Evolutionary conservation across 345 rosid genomes (phyloP).

Genomic region (Citrus trifoliata): DNA sequence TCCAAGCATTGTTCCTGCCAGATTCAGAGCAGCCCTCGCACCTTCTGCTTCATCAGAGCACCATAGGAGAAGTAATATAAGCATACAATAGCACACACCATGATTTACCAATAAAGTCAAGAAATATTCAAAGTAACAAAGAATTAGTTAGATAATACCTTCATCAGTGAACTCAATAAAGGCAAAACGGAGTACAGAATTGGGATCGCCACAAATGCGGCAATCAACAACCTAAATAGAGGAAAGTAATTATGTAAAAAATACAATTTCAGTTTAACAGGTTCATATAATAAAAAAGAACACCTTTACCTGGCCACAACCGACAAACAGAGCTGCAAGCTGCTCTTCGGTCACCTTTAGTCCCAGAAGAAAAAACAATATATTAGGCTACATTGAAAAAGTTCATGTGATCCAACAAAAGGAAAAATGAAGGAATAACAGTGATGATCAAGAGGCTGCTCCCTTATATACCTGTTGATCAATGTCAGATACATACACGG

Average conservation of each 20-base stretch:
- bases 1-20: slow-evolving; percentile 87
- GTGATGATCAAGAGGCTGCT: slow-evolving; percentile 5
- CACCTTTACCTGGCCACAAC: slow-evolving; percentile 72
- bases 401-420: not conserved
- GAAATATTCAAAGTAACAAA: not conserved
- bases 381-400: not conserved
- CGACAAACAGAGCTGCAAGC: slow-evolving; percentile 82
- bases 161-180: slow-evolving; percentile 91
- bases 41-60: slow-evolving; percentile 52
- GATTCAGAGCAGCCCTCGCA: slow-evolving; percentile 65
- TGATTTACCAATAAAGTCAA: not conserved
- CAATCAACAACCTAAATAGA: slow-evolving; percentile 79
- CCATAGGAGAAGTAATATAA: slow-evolving; percentile 16
- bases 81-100: not conserved
- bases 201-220: slow-evolving; percentile 95
- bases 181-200: slow-evolving; percentile 91
- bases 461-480: slow-evolving; percentile 69
- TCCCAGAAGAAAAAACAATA: not conserved
- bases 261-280: not conserved
- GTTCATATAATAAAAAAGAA: slow-evolving; percentile 13
- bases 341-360: slow-evolving; percentile 92
- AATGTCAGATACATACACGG: slow-evolving; percentile 92
- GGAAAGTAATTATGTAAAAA: slow-evolving; percentile 8
- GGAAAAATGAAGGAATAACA: not conserved
- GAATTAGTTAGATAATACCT: slow-evolving; percentile 38